Evolutionary conservation across 805 yeast genomes (phyloP).

Genomic region (Wickerhamiella dianesei): DNA sequence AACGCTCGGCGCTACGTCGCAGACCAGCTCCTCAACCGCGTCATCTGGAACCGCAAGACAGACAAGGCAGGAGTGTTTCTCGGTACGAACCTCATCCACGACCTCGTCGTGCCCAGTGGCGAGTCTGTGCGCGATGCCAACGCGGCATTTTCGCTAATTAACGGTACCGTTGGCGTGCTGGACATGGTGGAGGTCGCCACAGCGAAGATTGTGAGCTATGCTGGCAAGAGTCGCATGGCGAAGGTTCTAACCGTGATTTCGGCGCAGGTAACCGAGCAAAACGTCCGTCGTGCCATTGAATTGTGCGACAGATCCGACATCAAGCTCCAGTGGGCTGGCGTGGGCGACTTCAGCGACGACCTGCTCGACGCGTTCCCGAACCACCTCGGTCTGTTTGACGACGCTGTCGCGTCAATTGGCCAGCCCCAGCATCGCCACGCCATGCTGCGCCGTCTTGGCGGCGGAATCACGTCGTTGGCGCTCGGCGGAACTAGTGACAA

Average conservation of each 20-base stretch:
- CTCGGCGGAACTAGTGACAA: too few species aligned
- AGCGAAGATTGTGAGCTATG: not conserved
- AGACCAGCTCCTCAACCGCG: conserved; percentile 5
- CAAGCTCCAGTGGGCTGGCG: not conserved
- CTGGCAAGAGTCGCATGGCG: conserved; percentile 1
- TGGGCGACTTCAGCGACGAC: not conserved
- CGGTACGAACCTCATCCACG: not conserved
- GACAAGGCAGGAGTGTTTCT: conserved; percentile 6
- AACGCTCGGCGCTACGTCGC: conserved; percentile 1
- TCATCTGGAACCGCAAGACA: conserved; percentile 9
- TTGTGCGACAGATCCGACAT: not conserved
- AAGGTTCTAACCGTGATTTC: not conserved
- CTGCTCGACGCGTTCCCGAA: not conserved
- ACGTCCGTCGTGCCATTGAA: not conserved
- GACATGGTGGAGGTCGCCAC: not conserved
- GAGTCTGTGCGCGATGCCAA: conserved; percentile 1
- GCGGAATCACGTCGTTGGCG: not conserved
- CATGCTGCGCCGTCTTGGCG: not conserved
- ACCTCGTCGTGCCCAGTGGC: not conserved
- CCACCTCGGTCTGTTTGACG: not conserved
- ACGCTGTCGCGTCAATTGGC: not conserved
- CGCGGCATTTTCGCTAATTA: too few species aligned
- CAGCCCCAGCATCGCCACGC: not conserved
- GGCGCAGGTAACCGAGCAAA: not conserved
- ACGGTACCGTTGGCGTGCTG: too few species aligned